phyloP scores from a whole-genome alignment of 768 basidiomycete genomes.

The Amanita inopinata region DNA sequence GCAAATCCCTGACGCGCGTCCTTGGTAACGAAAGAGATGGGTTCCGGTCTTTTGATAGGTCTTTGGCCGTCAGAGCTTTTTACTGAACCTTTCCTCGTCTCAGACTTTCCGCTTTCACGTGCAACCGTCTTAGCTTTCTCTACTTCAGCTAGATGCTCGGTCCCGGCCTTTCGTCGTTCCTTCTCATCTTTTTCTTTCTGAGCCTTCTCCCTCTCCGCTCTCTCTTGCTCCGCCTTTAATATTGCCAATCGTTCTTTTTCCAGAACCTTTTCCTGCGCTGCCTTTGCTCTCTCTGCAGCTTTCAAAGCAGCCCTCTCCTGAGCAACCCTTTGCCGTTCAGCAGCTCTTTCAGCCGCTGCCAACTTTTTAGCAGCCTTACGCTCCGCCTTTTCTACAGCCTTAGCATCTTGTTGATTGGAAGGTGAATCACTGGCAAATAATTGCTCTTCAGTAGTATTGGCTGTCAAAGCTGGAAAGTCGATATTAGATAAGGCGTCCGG shows the following conservation, averaged over 20 bases:
- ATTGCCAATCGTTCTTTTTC: conserved; percentile 41
- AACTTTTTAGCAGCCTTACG: conserved; percentile 59
- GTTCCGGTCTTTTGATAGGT: conserved; percentile 11
- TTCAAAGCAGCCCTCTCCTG: conserved; percentile 50
- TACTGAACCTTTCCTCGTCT: conserved; percentile 16
- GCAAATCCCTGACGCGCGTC: conserved; percentile 14
- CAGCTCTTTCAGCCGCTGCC: conserved; percentile 50
- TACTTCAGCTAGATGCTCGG: conserved; percentile 19
- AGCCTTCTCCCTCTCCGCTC: conserved; percentile 14
- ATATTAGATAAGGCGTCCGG: conserved; percentile 51
- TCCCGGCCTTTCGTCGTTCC: conserved; percentile 29
- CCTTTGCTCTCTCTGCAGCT: conserved; percentile 44
- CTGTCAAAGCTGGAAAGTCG: conserved; percentile 69
- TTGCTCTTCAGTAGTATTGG: conserved; percentile 23
- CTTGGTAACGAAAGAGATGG: conserved; percentile 7
- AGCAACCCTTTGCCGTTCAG: conserved; percentile 45
- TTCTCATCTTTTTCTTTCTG: conserved; percentile 27
- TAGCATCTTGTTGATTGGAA: conserved; percentile 5
- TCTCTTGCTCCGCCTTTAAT: conserved; percentile 28
- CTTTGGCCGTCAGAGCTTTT: conserved; percentile 16
- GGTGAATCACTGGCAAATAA: conserved; percentile 15
- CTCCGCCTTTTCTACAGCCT: conserved; percentile 36
- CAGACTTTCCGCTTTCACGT: conserved; percentile 22
- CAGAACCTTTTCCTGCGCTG: conserved; percentile 41
- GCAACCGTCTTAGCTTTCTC: conserved; percentile 12